Evolutionary conservation across 1,139 yeast species (phyloP).

Genomic region (Taphrina flavorubra): DNA sequence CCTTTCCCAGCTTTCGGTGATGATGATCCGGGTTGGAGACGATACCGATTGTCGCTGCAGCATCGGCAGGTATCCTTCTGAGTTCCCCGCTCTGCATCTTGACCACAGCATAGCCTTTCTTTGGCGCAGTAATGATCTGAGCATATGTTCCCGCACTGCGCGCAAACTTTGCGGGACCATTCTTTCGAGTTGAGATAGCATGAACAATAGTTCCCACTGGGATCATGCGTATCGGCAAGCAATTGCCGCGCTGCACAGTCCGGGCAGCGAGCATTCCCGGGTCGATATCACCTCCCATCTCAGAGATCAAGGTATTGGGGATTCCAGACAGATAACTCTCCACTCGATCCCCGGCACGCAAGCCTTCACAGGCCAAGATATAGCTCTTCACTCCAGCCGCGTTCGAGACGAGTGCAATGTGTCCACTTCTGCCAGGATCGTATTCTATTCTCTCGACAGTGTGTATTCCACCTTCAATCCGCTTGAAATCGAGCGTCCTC

Average conservation of each 20-base stretch:
- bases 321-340: slow-evolving; percentile 88
- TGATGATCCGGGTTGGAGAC: slow-evolving; percentile 96
- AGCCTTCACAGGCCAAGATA: slow-evolving; percentile 88
- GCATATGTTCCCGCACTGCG: slow-evolving; percentile 96
- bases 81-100: slow-evolving; percentile 91
- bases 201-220: slow-evolving; percentile 93
- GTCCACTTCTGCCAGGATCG: slow-evolving; percentile 94
- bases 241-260: slow-evolving; percentile 91
- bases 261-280: slow-evolving; percentile 89
- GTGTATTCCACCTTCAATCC: slow-evolving; percentile 73
- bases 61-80: slow-evolving; percentile 80
- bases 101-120: slow-evolving; percentile 73
- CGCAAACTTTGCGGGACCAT: slow-evolving; percentile 90
- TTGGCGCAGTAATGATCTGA: slow-evolving; percentile 78
- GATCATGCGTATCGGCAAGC: slow-evolving; percentile 87
- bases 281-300: slow-evolving; percentile 84
- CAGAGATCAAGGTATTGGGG: slow-evolving; percentile 74
- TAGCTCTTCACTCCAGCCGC: slow-evolving; percentile 71
- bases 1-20: slow-evolving; percentile 90
- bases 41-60: slow-evolving; percentile 93
- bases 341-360: slow-evolving; percentile 88
- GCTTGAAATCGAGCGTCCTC: slow-evolving; percentile 76
- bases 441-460: slow-evolving; percentile 87
- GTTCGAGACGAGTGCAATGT: slow-evolving; percentile 82
- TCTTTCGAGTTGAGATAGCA: slow-evolving; percentile 74